These are phyloP conservation scores for Pezicula neosporulosa DNA, from an alignment of 2,329 filamentous ascomycete species.

Conservation along the genomic window DNA sequence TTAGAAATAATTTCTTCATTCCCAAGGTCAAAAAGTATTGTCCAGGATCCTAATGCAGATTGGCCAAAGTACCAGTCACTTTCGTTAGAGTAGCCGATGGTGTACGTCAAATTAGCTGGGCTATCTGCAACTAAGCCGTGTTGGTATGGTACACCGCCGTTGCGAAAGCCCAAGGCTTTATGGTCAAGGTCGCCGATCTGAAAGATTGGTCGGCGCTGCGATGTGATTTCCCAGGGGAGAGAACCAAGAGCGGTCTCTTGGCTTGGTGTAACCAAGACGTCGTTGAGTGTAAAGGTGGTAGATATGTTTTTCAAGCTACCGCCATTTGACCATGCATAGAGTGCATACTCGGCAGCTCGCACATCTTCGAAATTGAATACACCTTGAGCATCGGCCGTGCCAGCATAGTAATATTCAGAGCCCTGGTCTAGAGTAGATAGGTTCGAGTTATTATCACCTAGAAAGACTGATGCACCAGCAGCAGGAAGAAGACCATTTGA, in stretches of 20 bases:
- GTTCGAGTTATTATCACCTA: slow-evolving; percentile 43
- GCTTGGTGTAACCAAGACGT: slow-evolving; percentile 33
- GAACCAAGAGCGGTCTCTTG: slow-evolving; percentile 34
- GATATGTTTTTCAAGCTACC: slow-evolving; percentile 40
- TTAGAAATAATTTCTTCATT: neutral
- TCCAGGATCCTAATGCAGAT: slow-evolving; percentile 12
- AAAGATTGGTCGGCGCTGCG: slow-evolving; percentile 37
- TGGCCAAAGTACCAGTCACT: slow-evolving; percentile 49
- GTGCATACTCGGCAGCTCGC: slow-evolving; percentile 39
- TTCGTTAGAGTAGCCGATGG: slow-evolving; percentile 32
- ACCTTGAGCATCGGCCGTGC: slow-evolving; percentile 39
- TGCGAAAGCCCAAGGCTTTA: slow-evolving; percentile 39
- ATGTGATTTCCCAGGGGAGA: slow-evolving; percentile 37
- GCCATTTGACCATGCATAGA: slow-evolving; percentile 48
- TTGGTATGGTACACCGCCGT: slow-evolving; percentile 38
- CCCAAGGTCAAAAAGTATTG: slow-evolving; percentile 6
- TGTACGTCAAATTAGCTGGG: slow-evolving; percentile 42
- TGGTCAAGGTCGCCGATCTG: slow-evolving; percentile 46
- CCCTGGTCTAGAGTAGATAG: slow-evolving; percentile 45
- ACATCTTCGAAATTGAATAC: slow-evolving; percentile 41
- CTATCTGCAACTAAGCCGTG: slow-evolving; percentile 41
- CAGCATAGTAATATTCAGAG: slow-evolving; percentile 45
- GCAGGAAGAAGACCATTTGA: slow-evolving; percentile 45
- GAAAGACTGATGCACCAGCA: slow-evolving; percentile 43
- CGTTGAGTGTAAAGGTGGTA: slow-evolving; percentile 38